A percentile compares a stretch with the other conserved stretches of the same genome.
Conservation (phyloP, 139 green algal species). For the Picochlorum sp. region DNA sequence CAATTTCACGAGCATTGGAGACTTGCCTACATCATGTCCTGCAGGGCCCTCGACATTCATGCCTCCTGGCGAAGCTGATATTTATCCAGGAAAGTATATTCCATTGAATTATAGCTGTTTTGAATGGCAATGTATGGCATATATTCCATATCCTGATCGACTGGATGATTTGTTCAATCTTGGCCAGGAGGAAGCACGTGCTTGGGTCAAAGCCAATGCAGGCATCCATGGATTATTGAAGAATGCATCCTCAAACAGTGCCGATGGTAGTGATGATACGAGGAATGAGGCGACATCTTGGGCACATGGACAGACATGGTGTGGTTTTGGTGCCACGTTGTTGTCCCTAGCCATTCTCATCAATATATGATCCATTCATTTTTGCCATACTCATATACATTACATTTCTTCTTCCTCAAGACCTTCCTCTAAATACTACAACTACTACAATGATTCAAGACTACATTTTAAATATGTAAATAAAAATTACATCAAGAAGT, state of each 20-base stretch:
- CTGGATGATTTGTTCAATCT: background rate
- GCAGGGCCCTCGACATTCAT: background rate
- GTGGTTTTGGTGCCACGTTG: too few relatives aligned
- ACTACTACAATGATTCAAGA: too few relatives aligned
- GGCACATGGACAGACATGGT: too few relatives aligned
- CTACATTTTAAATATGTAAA: too few relatives aligned
- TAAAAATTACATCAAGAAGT: background rate
- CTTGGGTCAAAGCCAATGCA: background rate
- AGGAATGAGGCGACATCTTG: too few relatives aligned
- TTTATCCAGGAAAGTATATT: background rate
- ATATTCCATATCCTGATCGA: background rate
- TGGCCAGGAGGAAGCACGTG: background rate
- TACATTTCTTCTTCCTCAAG: too few relatives aligned
- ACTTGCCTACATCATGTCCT: background rate
- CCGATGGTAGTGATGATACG: too few relatives aligned
- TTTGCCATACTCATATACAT: too few relatives aligned
- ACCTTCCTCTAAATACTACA: too few relatives aligned
- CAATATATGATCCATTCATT: too few relatives aligned
- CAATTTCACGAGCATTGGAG: background rate
- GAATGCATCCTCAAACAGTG: too few relatives aligned
- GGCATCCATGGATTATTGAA: background rate
- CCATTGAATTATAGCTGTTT: background rate
- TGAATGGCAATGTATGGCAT: conserved; percentile 1
- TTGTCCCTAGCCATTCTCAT: too few relatives aligned
- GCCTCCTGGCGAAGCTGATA: background rate